phyloP scores from a whole-genome alignment of 495 filamentous ascomycete genomes.

The Aspergillus sclerotiicarbonarius region DNA sequence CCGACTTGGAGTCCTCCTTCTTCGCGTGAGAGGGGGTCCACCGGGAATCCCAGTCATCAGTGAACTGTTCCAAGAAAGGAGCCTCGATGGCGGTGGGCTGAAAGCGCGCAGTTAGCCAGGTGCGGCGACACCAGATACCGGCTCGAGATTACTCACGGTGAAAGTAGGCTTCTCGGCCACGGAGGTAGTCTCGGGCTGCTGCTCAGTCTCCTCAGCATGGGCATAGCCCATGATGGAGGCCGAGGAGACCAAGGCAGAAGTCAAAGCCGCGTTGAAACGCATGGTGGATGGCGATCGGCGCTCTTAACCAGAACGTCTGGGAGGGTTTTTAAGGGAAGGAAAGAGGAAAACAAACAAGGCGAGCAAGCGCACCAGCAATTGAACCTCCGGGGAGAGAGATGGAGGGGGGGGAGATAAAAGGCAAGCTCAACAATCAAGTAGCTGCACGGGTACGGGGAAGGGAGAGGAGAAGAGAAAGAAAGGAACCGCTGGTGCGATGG shows the following conservation, averaged over 20 bases:
- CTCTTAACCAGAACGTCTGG: constrained; percentile 3
- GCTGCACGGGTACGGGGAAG: constrained; percentile 8
- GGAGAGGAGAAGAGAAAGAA: constrained; percentile 8
- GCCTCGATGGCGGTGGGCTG: constrained; percentile 86
- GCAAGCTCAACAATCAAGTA: constrained; percentile 3
- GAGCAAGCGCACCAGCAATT: constrained; percentile 25
- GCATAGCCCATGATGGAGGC: constrained; percentile 69
- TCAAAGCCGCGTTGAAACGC: constrained; percentile 71
- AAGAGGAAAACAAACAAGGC: constrained; percentile 27
- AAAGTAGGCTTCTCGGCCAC: constrained; percentile 73
- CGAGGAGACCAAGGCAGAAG: constrained; percentile 63
- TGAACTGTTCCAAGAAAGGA: constrained; percentile 98
- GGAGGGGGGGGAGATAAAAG: background rate
- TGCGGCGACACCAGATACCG: constrained; percentile 10
- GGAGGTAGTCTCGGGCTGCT: constrained; percentile 55
- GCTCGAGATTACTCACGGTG: constrained; percentile 62
- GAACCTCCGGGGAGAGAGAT: constrained; percentile 15
- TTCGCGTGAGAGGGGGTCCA: constrained; percentile 96
- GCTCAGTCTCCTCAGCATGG: constrained; percentile 69
- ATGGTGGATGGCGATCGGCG: constrained; percentile 50
- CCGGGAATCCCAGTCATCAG: constrained; percentile 84
- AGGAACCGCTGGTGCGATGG: constrained; percentile 14
- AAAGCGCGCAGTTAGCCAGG: constrained; percentile 19
- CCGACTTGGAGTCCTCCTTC: constrained; percentile 82
- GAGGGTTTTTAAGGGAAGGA: constrained; percentile 7